These are phyloP conservation scores for Russula dissimulans DNA, from an alignment of 768 basidiomycete species.

Conservation along the genomic window DNA sequence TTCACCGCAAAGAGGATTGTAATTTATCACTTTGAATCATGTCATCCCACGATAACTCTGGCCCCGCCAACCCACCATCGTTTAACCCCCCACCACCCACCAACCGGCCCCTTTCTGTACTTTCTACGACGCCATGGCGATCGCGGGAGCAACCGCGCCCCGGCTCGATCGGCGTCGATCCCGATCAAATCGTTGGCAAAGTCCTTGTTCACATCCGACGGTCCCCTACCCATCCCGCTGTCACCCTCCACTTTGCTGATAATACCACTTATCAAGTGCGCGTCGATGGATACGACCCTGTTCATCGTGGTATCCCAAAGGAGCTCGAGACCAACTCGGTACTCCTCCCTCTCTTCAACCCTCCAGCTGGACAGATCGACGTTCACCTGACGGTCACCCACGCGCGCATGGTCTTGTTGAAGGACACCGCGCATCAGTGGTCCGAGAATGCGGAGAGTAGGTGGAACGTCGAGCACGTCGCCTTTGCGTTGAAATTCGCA, in stretches of 20 bases:
- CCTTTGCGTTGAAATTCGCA: slow-evolving; percentile 46
- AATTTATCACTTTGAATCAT: background rate
- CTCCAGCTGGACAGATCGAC: slow-evolving; percentile 25
- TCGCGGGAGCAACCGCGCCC: slow-evolving; percentile 15
- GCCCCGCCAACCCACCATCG: background rate
- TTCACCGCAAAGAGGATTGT: background rate
- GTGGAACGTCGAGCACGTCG: slow-evolving; percentile 42
- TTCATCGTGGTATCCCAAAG: slow-evolving; percentile 48
- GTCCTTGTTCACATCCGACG: slow-evolving; percentile 26
- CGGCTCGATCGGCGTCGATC: slow-evolving; percentile 25
- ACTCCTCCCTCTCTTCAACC: slow-evolving; percentile 33
- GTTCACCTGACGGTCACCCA: slow-evolving; percentile 38
- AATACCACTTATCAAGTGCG: slow-evolving; percentile 34
- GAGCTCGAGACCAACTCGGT: slow-evolving; percentile 43
- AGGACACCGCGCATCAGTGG: slow-evolving; percentile 49
- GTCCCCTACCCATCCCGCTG: slow-evolving; percentile 27
- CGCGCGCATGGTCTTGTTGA: slow-evolving; percentile 44
- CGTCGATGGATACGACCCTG: slow-evolving; percentile 56
- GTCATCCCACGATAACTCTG: background rate
- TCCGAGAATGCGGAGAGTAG: slow-evolving; percentile 25
- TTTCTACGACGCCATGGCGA: background rate
- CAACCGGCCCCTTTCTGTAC: too few relatives aligned
- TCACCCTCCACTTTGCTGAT: slow-evolving; percentile 32
- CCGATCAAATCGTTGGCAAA: slow-evolving; percentile 27
- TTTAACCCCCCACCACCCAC: background rate